Percentiles rank a stretch among this genome's conserved stretches.
phyloP scores from a whole-genome alignment of 2,329 filamentous ascomycete genomes.

The Ophiostoma ips region DNA sequence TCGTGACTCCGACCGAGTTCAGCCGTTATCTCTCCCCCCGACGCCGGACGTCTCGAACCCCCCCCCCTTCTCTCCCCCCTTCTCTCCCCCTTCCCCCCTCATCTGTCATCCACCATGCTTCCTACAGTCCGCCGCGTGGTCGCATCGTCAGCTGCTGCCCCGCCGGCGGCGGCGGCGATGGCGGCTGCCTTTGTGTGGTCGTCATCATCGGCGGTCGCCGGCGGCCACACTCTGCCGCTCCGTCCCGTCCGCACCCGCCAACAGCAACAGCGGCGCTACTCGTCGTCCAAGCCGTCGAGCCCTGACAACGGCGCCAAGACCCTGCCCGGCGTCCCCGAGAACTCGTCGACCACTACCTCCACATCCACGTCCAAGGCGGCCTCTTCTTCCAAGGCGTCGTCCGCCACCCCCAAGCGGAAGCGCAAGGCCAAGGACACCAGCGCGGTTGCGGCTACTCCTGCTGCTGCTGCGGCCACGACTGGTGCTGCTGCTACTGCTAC shows the following conservation, averaged over 20 bases:
- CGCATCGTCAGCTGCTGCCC: slow-evolving; percentile 9
- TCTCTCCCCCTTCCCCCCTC: neutral
- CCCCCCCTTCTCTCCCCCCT: neutral
- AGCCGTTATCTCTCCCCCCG: neutral
- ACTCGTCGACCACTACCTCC: slow-evolving; percentile 23
- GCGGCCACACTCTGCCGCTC: slow-evolving; percentile 22
- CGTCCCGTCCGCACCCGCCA: slow-evolving; percentile 7
- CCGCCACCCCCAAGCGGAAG: neutral
- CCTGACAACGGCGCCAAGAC: slow-evolving; percentile 42
- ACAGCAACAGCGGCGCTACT: slow-evolving; percentile 39
- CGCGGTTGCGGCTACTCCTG: neutral
- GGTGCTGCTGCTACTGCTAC: too few relatives aligned
- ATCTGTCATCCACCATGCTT: slow-evolving; percentile 8
- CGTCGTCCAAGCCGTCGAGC: slow-evolving; percentile 48
- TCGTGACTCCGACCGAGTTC: too few relatives aligned
- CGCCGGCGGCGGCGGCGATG: slow-evolving; percentile 1
- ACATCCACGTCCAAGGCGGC: neutral
- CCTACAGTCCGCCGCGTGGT: slow-evolving; percentile 15
- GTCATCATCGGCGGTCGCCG: slow-evolving; percentile 8
- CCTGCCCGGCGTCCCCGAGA: slow-evolving; percentile 35
- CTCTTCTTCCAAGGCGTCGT: neutral
- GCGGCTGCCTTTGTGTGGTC: slow-evolving; percentile 3
- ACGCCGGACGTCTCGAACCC: neutral
- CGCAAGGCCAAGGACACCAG: slow-evolving; percentile 1
- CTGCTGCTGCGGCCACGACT: neutral